These are phyloP conservation scores for Wickerhamomyces sydowiorum DNA, from an alignment of 805 yeast species.

Conservation along the genomic window DNA sequence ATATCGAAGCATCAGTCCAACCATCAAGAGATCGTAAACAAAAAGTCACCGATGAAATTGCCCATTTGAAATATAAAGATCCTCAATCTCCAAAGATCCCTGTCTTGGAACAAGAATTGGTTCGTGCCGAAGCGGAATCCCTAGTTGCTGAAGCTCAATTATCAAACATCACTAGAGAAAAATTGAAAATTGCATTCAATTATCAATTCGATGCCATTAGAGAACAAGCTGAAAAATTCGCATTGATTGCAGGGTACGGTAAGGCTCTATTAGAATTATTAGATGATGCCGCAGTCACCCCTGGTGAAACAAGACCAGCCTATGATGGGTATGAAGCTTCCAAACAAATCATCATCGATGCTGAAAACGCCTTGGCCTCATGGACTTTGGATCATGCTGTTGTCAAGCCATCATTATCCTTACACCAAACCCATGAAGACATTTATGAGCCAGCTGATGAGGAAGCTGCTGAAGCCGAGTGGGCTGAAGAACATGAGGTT, in stretches of 20 bases:
- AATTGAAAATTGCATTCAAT: conserved; percentile 94
- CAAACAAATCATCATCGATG: conserved; percentile 95
- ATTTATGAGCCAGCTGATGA: conserved; percentile 41
- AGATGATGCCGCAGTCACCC: conserved; percentile 96
- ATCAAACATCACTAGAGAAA: conserved; percentile 96
- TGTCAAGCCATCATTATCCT: conserved; percentile 87
- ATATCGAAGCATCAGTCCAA: conserved; percentile 96
- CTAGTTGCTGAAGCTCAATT: conserved; percentile 98
- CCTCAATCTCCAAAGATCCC: conserved; percentile 95
- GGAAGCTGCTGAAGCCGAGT: conserved; percentile 33
- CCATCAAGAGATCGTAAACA: conserved; percentile 98
- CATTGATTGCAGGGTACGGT: conserved; percentile 98
- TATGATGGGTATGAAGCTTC: conserved; percentile 98
- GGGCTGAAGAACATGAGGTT: conserved; percentile 19
- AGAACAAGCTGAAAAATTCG: conserved; percentile 93
- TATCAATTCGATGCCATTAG: conserved; percentile 94
- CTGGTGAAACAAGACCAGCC: conserved; percentile 98
- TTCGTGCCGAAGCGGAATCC: conserved; percentile 98
- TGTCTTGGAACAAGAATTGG: conserved; percentile 95
- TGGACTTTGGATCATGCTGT: conserved; percentile 97
- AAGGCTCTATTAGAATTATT: conserved; percentile 92
- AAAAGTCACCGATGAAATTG: conserved; percentile 95
- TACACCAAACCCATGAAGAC: conserved; percentile 70
- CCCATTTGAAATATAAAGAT: conserved; percentile 96
- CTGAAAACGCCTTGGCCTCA: conserved; percentile 89